Conservation (phyloP, 495 filamentous ascomycete genomes). For the Trichocladium uniseriatum region DNA sequence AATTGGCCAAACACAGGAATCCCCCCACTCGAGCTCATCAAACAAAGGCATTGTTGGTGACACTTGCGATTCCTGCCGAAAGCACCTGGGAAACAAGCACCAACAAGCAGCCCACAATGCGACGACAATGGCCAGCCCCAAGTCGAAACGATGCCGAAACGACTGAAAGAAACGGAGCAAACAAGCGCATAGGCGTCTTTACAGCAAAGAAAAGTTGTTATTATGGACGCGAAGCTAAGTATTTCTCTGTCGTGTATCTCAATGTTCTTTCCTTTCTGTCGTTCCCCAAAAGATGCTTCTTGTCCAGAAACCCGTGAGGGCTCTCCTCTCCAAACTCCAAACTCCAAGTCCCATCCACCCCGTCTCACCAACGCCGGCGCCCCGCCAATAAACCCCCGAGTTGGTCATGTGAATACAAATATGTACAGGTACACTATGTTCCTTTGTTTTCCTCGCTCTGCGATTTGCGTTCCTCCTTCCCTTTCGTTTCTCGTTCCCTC, state of each 20-base stretch:
- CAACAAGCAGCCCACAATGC: background rate
- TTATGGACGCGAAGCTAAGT: conserved; percentile 1
- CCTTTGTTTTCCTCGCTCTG: background rate
- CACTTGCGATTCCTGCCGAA: background rate
- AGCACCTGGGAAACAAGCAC: background rate
- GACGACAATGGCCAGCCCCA: background rate
- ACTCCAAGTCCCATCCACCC: background rate
- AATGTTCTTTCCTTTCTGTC: background rate
- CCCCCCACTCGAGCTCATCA: background rate
- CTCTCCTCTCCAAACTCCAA: background rate
- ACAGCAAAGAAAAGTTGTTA: background rate
- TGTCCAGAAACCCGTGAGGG: conserved; percentile 8
- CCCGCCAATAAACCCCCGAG: background rate
- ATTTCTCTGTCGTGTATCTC: background rate
- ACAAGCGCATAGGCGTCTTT: too few relatives aligned
- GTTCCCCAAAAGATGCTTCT: background rate
- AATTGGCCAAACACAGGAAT: background rate
- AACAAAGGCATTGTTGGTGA: conserved; percentile 1
- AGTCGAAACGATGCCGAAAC: too few relatives aligned
- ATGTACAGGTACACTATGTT: background rate
- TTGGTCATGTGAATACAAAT: background rate
- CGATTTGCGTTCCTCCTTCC: background rate
- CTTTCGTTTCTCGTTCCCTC: background rate
- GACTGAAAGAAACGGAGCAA: too few relatives aligned
- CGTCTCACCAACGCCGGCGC: background rate